These are phyloP conservation scores for Penicillium brasilianum DNA, from an alignment of 2,329 filamentous ascomycete species.

Conservation along the genomic window DNA sequence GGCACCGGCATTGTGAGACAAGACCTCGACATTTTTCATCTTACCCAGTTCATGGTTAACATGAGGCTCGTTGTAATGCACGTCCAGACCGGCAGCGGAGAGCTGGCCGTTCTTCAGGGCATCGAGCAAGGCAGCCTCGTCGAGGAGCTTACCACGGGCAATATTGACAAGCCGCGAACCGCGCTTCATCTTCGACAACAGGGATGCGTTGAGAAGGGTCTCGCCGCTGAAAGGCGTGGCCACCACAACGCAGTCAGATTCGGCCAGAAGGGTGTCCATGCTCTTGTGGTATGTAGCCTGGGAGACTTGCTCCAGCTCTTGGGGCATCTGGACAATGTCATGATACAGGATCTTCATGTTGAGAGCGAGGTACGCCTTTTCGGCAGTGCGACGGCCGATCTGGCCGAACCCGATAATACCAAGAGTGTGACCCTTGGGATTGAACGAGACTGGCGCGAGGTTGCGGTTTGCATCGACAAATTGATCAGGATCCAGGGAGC, in stretches of 20 bases:
- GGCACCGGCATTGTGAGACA: constrained; percentile 56
- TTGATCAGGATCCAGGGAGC: constrained; percentile 47
- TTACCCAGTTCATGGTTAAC: constrained; percentile 52
- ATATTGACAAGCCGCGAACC: constrained; percentile 58
- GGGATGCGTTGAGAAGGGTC: constrained; percentile 48
- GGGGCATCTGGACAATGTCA: constrained; percentile 51
- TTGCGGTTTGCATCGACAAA: constrained; percentile 66
- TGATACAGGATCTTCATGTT: constrained; percentile 69
- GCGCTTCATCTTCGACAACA: constrained; percentile 55
- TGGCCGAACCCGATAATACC: constrained; percentile 74
- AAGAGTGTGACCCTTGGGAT: constrained; percentile 65
- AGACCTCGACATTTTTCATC: constrained; percentile 50
- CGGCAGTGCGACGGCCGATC: constrained; percentile 66
- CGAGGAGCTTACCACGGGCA: constrained; percentile 55
- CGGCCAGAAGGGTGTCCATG: constrained; percentile 50
- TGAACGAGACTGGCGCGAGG: constrained; percentile 65
- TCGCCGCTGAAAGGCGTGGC: constrained; percentile 52
- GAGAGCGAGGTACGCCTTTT: constrained; percentile 63
- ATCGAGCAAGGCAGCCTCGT: constrained; percentile 55
- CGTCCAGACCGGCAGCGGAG: constrained; percentile 57
- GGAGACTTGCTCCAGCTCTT: constrained; percentile 46
- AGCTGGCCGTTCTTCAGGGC: constrained; percentile 56
- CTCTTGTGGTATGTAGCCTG: constrained; percentile 49
- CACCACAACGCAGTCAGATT: constrained; percentile 54
- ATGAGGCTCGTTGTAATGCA: constrained; percentile 60